Percentiles rank a stretch among this genome's conserved stretches.
phyloP scores from a whole-genome alignment of 441 rosid species.

The Manihot esculenta region DNA sequence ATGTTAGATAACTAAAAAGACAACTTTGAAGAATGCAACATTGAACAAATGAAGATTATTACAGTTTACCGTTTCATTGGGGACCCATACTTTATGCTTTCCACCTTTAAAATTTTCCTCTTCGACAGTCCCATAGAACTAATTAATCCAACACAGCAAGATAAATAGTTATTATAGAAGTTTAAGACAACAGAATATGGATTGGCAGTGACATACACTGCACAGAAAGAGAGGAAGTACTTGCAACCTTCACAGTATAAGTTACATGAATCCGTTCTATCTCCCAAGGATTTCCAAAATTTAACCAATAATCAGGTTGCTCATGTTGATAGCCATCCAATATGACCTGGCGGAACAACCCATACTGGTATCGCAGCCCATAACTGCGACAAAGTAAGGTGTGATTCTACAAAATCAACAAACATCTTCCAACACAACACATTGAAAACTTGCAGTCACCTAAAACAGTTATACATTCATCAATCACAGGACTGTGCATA shows the following conservation, averaged over 20 bases:
- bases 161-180: slow-evolving; percentile 3
- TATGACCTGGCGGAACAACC: slow-evolving; percentile 56
- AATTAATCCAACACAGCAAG: slow-evolving; percentile 24
- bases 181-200: slow-evolving; percentile 3
- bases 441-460: neutral
- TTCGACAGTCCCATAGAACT: slow-evolving; percentile 54
- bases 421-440: neutral
- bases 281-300: slow-evolving; percentile 70
- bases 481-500: neutral
- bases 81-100: slow-evolving; percentile 47
- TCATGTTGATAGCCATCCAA: slow-evolving; percentile 56
- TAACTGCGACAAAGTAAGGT: slow-evolving; percentile 34
- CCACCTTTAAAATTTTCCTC: slow-evolving; percentile 39
- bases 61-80: slow-evolving; percentile 44
- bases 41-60: neutral
- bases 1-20: neutral
- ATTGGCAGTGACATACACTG: neutral
- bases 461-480: neutral
- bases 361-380: slow-evolving; percentile 59
- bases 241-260: slow-evolving; percentile 53
- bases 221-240: slow-evolving; percentile 19
- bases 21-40: neutral
- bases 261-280: slow-evolving; percentile 54
- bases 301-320: slow-evolving; percentile 59
- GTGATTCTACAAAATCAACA: slow-evolving; percentile 5